Evolutionary conservation across 108 stramenopile genomes (phyloP), one percentile per base, ranked within the genome.

Genomic region (Hondaea fermentalgiana): DNA sequence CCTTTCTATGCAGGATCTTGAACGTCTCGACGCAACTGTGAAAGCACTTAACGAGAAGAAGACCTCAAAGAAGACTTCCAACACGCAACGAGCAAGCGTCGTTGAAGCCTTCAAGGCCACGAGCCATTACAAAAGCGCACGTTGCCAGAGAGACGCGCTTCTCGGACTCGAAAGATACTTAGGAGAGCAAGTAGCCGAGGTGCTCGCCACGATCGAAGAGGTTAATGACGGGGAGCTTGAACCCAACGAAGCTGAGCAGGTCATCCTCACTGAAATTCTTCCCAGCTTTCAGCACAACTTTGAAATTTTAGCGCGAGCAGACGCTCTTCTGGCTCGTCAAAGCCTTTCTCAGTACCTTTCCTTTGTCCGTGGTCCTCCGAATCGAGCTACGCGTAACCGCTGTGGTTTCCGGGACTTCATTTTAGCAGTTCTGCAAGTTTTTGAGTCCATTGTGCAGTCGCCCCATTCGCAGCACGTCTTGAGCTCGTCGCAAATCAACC

Each of bases 221-320:
- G 76, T 83, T 16, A 83, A 83, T 23, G 51, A 83, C 51, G 76
- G 28, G 6, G 1, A 6, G 43, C 6, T 35, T 35, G 49, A 47
- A 23, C 4, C 12, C 45, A 45, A 83, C 45, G 76, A 83, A 6
- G 76, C 76, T 19, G 76, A 47, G 28, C 51, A 47, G 45, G 23
- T 53, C 51, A 53, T 83, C 28, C 6, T 83, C 25, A 23, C 49
- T 12, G 49, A 53, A 17, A 53, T 53, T 35, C 49, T 53, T 12
- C 76, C 76, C 19, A 83, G n/a, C n/a, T 83, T 83, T 4, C 76
- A 83, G 23, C 76, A 83, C 4, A 83, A 83, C 3, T 83, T 83
- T 35, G 76, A 83, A 1, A 10, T 83, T 6, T 3, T 83, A 6
- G 45, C 45, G 8, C 76, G 76, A 14, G 49, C 45, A 47, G 76